Evolutionary conservation across 805 yeast genomes (phyloP).

Genomic region (Pichia scutulata): DNA sequence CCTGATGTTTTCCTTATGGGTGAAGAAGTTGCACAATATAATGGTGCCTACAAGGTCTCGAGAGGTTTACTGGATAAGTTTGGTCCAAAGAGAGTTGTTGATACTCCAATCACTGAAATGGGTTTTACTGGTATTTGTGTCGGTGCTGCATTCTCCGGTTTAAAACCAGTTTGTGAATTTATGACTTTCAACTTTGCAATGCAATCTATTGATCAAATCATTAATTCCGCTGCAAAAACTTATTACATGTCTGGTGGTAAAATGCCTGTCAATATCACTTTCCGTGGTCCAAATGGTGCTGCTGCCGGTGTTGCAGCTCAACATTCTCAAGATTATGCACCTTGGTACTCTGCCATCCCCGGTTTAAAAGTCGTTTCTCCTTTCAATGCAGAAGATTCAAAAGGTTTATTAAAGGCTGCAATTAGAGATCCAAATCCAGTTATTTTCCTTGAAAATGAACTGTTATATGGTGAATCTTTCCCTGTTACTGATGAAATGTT

Average conservation of each 20-base stretch:
- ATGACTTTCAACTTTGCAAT: constrained; percentile 99
- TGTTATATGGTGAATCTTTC: constrained; percentile 86
- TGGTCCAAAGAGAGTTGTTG: constrained; percentile 88
- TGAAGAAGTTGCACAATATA: constrained; percentile 98
- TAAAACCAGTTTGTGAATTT: constrained; percentile 95
- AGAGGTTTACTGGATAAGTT: constrained; percentile 92
- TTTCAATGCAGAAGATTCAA: constrained; percentile 89
- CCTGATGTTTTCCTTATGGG: constrained; percentile 93
- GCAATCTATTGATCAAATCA: constrained; percentile 98
- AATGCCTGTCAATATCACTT: constrained; percentile 93
- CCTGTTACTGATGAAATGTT: constrained; percentile 84
- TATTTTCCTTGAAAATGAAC: constrained; percentile 91
- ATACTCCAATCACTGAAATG: constrained; percentile 98
- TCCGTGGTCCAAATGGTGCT: constrained; percentile 99
- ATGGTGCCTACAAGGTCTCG: constrained; percentile 97
- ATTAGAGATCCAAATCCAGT: constrained; percentile 99
- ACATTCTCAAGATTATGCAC: constrained; percentile 95
- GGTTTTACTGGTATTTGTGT: constrained; percentile 95
- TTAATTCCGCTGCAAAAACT: constrained; percentile 98
- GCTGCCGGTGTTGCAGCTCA: constrained; percentile 99
- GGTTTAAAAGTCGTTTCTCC: constrained; percentile 97
- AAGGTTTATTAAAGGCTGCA: constrained; percentile 93
- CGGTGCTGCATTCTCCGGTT: constrained; percentile 94
- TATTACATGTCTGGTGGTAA: constrained; percentile 99
- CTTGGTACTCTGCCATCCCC: constrained; percentile 98